Evolutionary conservation across 306 rosid genomes (phyloP).

Genomic region (Dalbergia oliveri): DNA sequence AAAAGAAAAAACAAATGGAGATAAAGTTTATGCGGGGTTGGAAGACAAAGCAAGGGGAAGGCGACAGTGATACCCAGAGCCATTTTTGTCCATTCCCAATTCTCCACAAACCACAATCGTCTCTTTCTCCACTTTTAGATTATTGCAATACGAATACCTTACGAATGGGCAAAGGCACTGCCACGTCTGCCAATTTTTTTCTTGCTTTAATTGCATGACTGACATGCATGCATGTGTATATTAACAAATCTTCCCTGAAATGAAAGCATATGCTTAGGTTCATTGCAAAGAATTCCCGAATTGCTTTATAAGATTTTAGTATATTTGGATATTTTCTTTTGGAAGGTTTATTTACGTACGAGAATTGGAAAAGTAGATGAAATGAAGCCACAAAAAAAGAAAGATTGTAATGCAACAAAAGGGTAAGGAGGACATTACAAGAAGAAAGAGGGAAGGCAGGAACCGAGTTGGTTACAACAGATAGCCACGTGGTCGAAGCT

Average conservation of each 20-base stretch:
- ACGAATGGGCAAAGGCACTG: constrained; percentile 48
- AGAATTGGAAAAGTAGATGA: not conserved
- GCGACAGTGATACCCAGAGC: not conserved
- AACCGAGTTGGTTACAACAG: too few relatives aligned
- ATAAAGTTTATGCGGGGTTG: not conserved
- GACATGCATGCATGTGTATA: not conserved
- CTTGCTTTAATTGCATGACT: not conserved
- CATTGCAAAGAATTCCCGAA: not conserved
- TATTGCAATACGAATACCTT: constrained; percentile 36
- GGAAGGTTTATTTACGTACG: not conserved
- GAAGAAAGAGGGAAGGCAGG: too few relatives aligned
- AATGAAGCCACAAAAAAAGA: not conserved
- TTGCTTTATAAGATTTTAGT: not conserved
- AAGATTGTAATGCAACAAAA: too few relatives aligned
- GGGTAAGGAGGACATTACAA: too few relatives aligned
- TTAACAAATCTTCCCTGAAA: not conserved
- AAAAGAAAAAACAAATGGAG: constrained; percentile 23
- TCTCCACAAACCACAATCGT: constrained; percentile 59
- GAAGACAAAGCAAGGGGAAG: not conserved
- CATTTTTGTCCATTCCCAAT: constrained; percentile 36
- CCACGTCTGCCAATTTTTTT: constrained; percentile 54
- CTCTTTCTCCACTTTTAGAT: constrained; percentile 48
- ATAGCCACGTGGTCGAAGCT: too few relatives aligned
- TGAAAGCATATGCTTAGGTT: constrained; percentile 12
- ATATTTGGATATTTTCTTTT: too few relatives aligned